phyloP scores from a whole-genome alignment of 371 early-diverging fungal species.

The Lichtheimia ornata region DNA sequence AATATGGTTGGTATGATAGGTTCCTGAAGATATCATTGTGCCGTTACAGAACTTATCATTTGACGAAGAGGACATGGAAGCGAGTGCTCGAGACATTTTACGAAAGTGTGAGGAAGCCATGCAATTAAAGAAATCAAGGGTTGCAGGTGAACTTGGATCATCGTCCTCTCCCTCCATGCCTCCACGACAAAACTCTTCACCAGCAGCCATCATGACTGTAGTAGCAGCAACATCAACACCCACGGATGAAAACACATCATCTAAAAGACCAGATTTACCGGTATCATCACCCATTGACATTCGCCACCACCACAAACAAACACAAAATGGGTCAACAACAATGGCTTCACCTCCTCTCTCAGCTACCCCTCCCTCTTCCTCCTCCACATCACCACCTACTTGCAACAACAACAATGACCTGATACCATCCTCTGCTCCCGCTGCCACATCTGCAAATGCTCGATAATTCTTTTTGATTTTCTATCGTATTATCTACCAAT shows the following conservation, averaged over 20 bases:
- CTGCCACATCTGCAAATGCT: too few relatives aligned
- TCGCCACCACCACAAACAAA: background rate
- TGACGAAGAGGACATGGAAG: constrained; percentile 55
- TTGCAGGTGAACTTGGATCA: background rate
- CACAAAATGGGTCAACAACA: background rate
- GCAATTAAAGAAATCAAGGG: constrained; percentile 35
- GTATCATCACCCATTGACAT: too few relatives aligned
- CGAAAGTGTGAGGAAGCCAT: constrained; percentile 66
- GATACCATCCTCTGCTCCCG: too few relatives aligned
- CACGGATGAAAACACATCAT: too few relatives aligned
- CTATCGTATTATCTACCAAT: too few relatives aligned
- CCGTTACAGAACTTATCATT: constrained; percentile 59
- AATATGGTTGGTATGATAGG: constrained; percentile 23
- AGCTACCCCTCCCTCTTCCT: too few relatives aligned
- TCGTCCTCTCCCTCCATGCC: constrained; percentile 12
- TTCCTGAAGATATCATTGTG: constrained; percentile 70
- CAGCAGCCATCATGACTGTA: constrained; percentile 20
- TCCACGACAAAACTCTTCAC: constrained; percentile 41
- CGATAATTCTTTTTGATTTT: too few relatives aligned
- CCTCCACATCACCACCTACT: too few relatives aligned
- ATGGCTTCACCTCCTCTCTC: background rate
- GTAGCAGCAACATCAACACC: too few relatives aligned
- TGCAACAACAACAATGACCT: too few relatives aligned
- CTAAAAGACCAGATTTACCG: too few relatives aligned
- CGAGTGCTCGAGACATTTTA: constrained; percentile 65